These are phyloP conservation scores for Fusarium piperis DNA, from an alignment of 2,329 filamentous ascomycete genomes.

Conservation along the genomic window DNA sequence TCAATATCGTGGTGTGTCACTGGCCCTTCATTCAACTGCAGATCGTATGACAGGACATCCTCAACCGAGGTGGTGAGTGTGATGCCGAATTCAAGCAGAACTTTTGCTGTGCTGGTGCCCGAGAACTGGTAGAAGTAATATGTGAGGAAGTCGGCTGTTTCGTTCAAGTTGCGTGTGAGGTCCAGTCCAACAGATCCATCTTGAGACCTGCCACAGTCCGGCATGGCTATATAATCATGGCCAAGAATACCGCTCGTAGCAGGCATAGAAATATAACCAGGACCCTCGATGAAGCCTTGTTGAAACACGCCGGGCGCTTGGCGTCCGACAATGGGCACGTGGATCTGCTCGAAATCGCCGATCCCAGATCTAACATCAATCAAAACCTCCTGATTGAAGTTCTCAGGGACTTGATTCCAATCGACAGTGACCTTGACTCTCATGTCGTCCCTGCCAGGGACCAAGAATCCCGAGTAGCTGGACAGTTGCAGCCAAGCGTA, in stretches of 20 bases:
- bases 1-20: background rate
- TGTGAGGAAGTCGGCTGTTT: background rate
- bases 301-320: constrained; percentile 59
- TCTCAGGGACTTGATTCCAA: constrained; percentile 52
- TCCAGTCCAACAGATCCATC: constrained; percentile 20
- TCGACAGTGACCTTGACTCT: constrained; percentile 30
- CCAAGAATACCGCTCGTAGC: background rate
- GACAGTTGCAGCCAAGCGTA: constrained; percentile 63
- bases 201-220: constrained; percentile 21
- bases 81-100: constrained; percentile 22
- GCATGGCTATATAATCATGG: constrained; percentile 12
- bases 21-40: background rate
- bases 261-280: constrained; percentile 54
- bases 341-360: constrained; percentile 56
- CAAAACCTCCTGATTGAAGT: constrained; percentile 38
- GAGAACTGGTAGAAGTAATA: constrained; percentile 30
- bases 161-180: background rate
- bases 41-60: constrained; percentile 14
- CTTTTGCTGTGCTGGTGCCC: background rate
- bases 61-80: constrained; percentile 23
- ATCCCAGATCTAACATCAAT: constrained; percentile 48
- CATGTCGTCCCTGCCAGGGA: constrained; percentile 44
- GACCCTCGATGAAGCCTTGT: constrained; percentile 68
- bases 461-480: constrained; percentile 59
- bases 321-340: constrained; percentile 65